Evolutionary conservation across 768 basidiomycete genomes (phyloP).

Genomic region (Termitomyces heimii): DNA sequence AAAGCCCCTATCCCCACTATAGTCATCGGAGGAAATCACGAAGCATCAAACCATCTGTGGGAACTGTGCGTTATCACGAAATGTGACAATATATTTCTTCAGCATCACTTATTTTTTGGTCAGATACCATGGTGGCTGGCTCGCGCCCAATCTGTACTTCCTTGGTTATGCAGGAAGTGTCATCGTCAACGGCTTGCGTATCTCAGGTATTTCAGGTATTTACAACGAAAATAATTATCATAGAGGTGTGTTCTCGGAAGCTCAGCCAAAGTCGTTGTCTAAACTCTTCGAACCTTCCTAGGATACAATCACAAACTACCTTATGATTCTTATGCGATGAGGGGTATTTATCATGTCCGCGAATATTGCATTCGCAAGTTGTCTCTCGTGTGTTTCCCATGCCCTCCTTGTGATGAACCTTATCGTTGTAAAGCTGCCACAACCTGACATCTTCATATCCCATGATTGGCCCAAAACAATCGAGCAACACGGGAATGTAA

Average conservation of each 20-base stretch:
- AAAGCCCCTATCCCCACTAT: constrained; percentile 82
- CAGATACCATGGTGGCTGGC: constrained; percentile 97
- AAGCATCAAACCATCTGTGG: constrained; percentile 95
- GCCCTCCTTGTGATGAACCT: background rate
- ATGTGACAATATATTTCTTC: background rate
- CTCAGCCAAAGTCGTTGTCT: background rate
- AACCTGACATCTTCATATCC: constrained; percentile 56
- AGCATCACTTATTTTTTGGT: background rate
- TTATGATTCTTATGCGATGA: constrained; percentile 63
- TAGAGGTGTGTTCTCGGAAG: constrained; percentile 37
- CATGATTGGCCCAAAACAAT: constrained; percentile 96
- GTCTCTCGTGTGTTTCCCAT: constrained; percentile 47
- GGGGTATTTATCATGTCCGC: constrained; percentile 88
- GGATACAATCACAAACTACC: constrained; percentile 82
- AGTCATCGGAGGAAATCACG: constrained; percentile 97
- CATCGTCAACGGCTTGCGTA: constrained; percentile 82
- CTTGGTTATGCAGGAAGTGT: constrained; percentile 89
- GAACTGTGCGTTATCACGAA: constrained; percentile 61
- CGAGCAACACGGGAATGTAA: constrained; percentile 71
- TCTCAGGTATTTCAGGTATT: constrained; percentile 93
- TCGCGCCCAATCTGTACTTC: constrained; percentile 95
- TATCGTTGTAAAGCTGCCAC: background rate
- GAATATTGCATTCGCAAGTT: constrained; percentile 79
- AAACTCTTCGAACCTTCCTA: constrained; percentile 23
- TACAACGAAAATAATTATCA: constrained; percentile 74